phyloP scores from a whole-genome alignment of 768 basidiomycete genomes.

The Leucogyrophana mollusca region DNA sequence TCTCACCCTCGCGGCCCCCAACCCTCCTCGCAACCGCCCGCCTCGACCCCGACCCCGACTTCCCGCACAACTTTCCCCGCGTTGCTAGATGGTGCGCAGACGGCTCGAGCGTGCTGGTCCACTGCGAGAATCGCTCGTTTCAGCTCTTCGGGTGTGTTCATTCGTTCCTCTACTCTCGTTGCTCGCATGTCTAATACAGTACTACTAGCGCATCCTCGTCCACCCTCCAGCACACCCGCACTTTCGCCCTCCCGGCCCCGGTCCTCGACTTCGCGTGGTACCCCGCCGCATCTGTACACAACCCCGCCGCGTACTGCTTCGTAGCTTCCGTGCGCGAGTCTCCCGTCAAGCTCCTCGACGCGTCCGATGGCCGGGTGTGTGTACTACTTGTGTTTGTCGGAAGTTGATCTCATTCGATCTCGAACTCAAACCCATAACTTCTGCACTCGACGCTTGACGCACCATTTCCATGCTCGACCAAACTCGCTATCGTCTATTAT shows the following conservation, averaged over 20 bases:
- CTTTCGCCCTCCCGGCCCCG: constrained; percentile 59
- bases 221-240: constrained; percentile 14
- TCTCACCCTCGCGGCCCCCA: constrained; percentile 17
- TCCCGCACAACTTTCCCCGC: constrained; percentile 49
- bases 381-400: neutral
- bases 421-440: neutral
- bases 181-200: neutral
- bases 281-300: constrained; percentile 61
- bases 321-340: constrained; percentile 80
- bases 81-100: constrained; percentile 71
- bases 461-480: neutral
- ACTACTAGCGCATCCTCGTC: neutral
- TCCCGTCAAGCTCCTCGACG: constrained; percentile 86
- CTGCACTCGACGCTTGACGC: neutral
- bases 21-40: too few relatives aligned
- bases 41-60: constrained; percentile 21
- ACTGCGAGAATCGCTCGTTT: constrained; percentile 70
- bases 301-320: constrained; percentile 77
- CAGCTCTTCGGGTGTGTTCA: constrained; percentile 46
- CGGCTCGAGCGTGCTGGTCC: constrained; percentile 63
- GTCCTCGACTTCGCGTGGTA: constrained; percentile 86
- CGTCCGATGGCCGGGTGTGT: constrained; percentile 67
- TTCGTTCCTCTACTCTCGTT: too few relatives aligned
- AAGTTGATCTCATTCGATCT: neutral
- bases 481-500: constrained; percentile 3